Conservation (phyloP, 1,284 basidiomycete species). For the Austroboletus novae-zelandiae region DNA sequence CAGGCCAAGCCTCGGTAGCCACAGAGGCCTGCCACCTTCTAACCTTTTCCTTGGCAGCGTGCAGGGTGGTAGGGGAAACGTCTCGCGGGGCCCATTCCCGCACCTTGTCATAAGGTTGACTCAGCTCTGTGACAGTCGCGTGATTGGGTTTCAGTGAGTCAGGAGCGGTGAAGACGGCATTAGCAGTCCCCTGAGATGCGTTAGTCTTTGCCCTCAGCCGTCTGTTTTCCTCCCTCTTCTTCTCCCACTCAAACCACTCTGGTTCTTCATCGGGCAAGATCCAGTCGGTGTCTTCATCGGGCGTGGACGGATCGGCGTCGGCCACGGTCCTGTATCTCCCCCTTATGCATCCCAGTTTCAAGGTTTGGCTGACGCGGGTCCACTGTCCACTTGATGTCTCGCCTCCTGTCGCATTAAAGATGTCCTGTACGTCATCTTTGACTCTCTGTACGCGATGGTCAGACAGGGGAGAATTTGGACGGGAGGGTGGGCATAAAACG, state of each 20-base stretch:
- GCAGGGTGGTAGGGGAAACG: constrained; percentile 20
- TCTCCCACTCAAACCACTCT: constrained; percentile 35
- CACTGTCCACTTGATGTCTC: constrained; percentile 23
- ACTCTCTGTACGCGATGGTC: constrained; percentile 24
- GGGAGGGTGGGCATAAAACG: constrained; percentile 30
- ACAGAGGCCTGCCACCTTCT: constrained; percentile 30
- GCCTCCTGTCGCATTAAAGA: constrained; percentile 12
- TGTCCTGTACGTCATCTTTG: constrained; percentile 18
- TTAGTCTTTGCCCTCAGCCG: constrained; percentile 20
- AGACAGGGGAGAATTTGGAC: constrained; percentile 24
- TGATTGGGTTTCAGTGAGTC: constrained; percentile 7
- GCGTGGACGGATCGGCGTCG: not conserved
- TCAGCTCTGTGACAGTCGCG: not conserved
- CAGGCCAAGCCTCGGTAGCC: constrained; percentile 6
- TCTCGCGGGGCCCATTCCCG: constrained; percentile 2
- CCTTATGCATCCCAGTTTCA: constrained; percentile 34
- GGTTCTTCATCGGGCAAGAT: constrained; percentile 34
- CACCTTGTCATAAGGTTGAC: not conserved
- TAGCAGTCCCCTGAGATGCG: constrained; percentile 11
- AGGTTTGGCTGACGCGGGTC: constrained; percentile 23
- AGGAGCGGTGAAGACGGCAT: not conserved
- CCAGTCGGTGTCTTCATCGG: constrained; percentile 24
- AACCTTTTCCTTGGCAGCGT: constrained; percentile 32
- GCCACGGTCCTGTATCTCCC: constrained; percentile 20
- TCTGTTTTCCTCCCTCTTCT: constrained; percentile 20